Evolutionary conservation across 768 basidiomycete species (phyloP).

Genomic region (Lepiota venenata): DNA sequence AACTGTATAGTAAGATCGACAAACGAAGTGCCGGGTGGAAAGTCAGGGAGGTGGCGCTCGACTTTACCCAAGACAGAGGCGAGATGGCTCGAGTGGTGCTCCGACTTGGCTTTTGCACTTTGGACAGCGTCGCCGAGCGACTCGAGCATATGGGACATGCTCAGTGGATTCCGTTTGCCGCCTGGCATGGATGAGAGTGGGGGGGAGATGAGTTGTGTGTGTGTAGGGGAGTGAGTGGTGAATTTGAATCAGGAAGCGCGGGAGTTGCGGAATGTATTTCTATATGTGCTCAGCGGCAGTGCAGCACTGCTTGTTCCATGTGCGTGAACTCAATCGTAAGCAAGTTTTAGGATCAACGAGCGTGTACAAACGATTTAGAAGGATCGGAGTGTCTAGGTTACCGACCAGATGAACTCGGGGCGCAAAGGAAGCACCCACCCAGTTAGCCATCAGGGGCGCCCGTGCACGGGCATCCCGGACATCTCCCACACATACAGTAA

Average conservation of each 20-base stretch:
- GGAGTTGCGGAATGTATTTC: too few species aligned
- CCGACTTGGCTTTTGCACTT: conserved; percentile 26
- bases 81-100: conserved; percentile 19
- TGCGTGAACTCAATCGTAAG: too few species aligned
- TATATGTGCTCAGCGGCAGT: too few species aligned
- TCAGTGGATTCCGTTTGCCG: conserved; percentile 7
- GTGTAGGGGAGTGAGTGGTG: not conserved
- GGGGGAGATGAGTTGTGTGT: not conserved
- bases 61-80: not conserved
- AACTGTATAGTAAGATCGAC: conserved; percentile 65
- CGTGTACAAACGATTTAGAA: too few species aligned
- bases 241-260: not conserved
- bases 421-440: too few species aligned
- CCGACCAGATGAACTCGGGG: too few species aligned
- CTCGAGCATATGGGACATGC: conserved; percentile 14
- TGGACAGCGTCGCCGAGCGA: conserved; percentile 19
- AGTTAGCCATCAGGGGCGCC: too few species aligned
- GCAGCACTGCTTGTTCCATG: too few species aligned
- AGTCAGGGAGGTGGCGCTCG: conserved; percentile 26
- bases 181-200: not conserved
- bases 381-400: too few species aligned
- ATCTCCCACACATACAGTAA: too few species aligned
- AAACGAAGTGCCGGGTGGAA: conserved; percentile 30
- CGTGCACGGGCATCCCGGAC: too few species aligned
- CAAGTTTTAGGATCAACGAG: too few species aligned